Evolutionary conservation across 2,329 filamentous ascomycete genomes (phyloP).

Genomic region (Xylaria sp.): DNA sequence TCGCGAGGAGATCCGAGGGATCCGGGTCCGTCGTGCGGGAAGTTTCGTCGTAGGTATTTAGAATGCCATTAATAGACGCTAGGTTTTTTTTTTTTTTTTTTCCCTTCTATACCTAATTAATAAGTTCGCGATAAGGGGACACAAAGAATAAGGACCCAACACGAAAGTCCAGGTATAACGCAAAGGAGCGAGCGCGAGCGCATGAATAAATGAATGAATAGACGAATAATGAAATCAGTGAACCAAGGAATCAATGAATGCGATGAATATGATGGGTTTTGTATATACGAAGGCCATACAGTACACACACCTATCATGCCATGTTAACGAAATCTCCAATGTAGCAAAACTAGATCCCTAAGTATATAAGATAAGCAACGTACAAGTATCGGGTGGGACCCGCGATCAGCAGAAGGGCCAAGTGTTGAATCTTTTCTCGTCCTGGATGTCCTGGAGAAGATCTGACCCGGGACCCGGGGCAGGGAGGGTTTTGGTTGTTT

Average conservation of each 20-base stretch:
- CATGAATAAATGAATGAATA: background rate
- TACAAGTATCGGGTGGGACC: background rate
- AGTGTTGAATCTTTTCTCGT: background rate
- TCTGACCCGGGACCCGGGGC: background rate
- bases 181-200: background rate
- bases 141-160: background rate
- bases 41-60: conserved; percentile 22
- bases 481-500: background rate
- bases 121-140: background rate
- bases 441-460: background rate
- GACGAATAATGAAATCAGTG: too few relatives aligned
- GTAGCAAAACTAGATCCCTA: background rate
- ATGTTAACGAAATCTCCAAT: background rate
- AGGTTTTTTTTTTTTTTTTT: background rate
- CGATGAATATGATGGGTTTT: background rate
- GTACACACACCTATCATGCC: background rate
- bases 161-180: background rate
- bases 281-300: background rate
- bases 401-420: conserved; percentile 3
- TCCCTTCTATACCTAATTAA: too few relatives aligned
- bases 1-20: conserved; percentile 30
- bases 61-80: conserved; percentile 26
- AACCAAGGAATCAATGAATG: background rate
- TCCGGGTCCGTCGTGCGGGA: conserved; percentile 24
- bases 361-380: conserved; percentile 5